Conservation (phyloP, 2,329 filamentous ascomycete genomes). For the Penicillium sp. region DNA sequence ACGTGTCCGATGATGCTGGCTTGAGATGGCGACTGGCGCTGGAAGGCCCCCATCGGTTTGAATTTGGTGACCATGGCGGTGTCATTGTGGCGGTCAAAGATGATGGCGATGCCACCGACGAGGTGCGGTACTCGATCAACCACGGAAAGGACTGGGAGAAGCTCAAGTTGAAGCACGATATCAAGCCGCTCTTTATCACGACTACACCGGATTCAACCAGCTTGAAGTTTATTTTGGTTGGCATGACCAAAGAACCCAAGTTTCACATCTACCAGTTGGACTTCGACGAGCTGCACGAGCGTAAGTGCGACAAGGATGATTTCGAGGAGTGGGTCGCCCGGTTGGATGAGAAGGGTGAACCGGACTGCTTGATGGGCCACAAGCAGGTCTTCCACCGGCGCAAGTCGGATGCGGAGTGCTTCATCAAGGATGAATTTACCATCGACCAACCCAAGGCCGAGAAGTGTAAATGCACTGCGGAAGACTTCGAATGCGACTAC, state of each 20-base stretch:
- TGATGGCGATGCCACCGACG: conserved; percentile 58
- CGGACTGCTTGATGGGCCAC: conserved; percentile 94
- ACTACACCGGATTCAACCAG: conserved; percentile 93
- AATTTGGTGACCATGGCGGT: conserved; percentile 92
- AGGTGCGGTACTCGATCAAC: conserved; percentile 78
- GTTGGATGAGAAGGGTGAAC: conserved; percentile 75
- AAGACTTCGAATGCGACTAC: conserved; percentile 96
- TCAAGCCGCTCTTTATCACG: conserved; percentile 75
- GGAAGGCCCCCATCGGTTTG: conserved; percentile 88
- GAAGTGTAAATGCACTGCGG: conserved; percentile 77
- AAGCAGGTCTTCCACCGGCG: conserved; percentile 84
- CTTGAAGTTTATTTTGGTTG: conserved; percentile 84
- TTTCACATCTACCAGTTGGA: conserved; percentile 74
- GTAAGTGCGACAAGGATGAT: conserved; percentile 70
- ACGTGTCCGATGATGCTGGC: conserved; percentile 88
- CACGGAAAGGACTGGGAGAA: conserved; percentile 82
- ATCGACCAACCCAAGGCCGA: conserved; percentile 72
- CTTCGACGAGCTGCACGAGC: conserved; percentile 79
- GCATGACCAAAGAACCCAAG: conserved; percentile 55
- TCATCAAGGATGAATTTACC: conserved; percentile 83
- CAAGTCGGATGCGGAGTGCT: conserved; percentile 87
- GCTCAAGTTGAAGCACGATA: conserved; percentile 69
- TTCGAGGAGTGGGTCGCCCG: conserved; percentile 90
- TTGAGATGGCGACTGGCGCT: conserved; percentile 76
- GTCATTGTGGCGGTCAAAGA: conserved; percentile 83